Evolutionary conservation across 441 rosid genomes (phyloP), one percentile per base, ranked within the genome.

Genomic region (Metrosideros polymorpha): DNA sequence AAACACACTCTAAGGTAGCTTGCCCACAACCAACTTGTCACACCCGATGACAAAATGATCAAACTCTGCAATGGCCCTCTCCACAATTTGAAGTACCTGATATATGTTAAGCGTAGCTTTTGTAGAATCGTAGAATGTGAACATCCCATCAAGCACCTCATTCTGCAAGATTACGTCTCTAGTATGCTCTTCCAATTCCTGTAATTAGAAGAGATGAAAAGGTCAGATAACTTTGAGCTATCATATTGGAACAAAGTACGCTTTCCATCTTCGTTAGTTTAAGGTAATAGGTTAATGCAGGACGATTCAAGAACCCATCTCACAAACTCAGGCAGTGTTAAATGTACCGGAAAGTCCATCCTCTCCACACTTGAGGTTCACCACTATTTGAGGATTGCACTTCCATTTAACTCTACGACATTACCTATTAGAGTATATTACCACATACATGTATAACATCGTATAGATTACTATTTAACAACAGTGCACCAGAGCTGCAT

Each of bases 61-160:
- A 71, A 71, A 35, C 79, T 71, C 17, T 0, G 0, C n/a, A 71
- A 71, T 39, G n/a, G 47, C 79, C 45, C 47, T 39, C 79, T 22
- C 47, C 49, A 71, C 79, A 71, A 71, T 71, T 71, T 71, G 32
- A 84, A 84, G 53, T 85, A 98, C 99, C 99, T 96, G 99, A 90
- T 95, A 98, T 88, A 98, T 90, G 87, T 95, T 94, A 76, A 98
- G 98, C 61, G 91, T 94, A 86, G 96, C 93, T 86, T 90, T 94
- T 61, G 94, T 94, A 79, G 96, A 93, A 91, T 95, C 98, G 66
- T 98, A 98, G 93, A 98, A 95, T 47, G 99, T 96, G 91, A 98
- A 95, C 88, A 90, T 93, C 88, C 96, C 99, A 85, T 98, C 99
- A 54, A 95, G 92, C 79, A 90, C 91, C 91, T 96, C 99, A 86